These are phyloP conservation scores for Tubosaeta sp. DNA, from an alignment of 768 basidiomycete genomes.

Conservation along the genomic window DNA sequence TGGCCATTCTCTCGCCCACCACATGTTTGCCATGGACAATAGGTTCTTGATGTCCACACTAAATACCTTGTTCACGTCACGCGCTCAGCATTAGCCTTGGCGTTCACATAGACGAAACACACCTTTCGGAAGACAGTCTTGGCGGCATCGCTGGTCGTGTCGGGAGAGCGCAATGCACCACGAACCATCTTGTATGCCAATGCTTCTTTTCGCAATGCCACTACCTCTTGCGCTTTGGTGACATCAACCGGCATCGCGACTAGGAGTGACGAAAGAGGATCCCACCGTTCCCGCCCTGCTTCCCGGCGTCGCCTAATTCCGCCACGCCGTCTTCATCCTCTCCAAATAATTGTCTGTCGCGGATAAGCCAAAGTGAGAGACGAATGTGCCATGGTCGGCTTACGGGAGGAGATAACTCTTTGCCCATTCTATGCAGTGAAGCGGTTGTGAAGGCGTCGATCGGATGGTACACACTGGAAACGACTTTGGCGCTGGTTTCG, in stretches of 20 bases:
- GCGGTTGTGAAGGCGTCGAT: constrained; percentile 93
- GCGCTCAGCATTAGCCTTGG: not conserved
- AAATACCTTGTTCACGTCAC: constrained; percentile 62
- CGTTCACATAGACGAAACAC: not conserved
- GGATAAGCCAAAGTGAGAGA: not conserved
- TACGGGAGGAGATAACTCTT: constrained; percentile 94
- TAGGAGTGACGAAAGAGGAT: constrained; percentile 9
- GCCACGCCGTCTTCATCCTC: constrained; percentile 79
- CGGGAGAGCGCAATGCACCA: constrained; percentile 49
- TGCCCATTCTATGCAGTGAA: constrained; percentile 99
- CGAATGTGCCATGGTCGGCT: constrained; percentile 24
- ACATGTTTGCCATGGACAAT: constrained; percentile 94
- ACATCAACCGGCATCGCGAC: not conserved
- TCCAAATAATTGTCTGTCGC: constrained; percentile 82
- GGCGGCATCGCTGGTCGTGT: constrained; percentile 47
- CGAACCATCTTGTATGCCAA: constrained; percentile 84
- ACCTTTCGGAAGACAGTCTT: constrained; percentile 85
- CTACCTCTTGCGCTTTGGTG: constrained; percentile 79
- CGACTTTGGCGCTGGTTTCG: constrained; percentile 88
- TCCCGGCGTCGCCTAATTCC: constrained; percentile 89
- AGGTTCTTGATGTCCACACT: constrained; percentile 82
- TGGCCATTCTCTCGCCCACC: constrained; percentile 86
- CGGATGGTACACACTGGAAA: constrained; percentile 98
- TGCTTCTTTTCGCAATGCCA: constrained; percentile 85
- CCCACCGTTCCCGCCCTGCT: constrained; percentile 88